A percentile compares a stretch with the other conserved stretches of the same genome.
phyloP scores from a whole-genome alignment of 192 early-diverging fungal genomes.

The Thoreauomyces humboldtii region DNA sequence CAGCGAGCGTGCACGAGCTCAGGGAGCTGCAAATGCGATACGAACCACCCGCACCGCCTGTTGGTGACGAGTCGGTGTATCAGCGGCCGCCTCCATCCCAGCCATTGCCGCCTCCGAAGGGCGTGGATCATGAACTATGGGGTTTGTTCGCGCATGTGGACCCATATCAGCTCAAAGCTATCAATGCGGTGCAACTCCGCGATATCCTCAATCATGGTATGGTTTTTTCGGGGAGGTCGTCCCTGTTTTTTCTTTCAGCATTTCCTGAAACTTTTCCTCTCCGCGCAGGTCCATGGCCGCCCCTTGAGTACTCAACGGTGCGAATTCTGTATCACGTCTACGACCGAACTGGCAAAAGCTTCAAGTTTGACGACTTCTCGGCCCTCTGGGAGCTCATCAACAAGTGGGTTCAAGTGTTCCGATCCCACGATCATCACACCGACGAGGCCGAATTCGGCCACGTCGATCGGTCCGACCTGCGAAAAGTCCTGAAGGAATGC shows the following conservation, averaged over 20 bases:
- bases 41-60: constrained; percentile 18
- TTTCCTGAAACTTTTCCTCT: no score
- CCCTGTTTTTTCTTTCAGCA: background rate
- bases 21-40: constrained; percentile 15
- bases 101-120: constrained; percentile 22
- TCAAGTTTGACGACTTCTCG: constrained; percentile 21
- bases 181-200: constrained; percentile 27
- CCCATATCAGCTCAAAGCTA: constrained; percentile 26
- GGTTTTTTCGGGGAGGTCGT: no score
- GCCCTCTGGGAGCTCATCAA: constrained; percentile 14
- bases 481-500: constrained; percentile 12
- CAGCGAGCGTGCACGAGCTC: background rate
- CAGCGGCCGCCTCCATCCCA: constrained; percentile 9
- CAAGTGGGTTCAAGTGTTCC: constrained; percentile 21
- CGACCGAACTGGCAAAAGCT: constrained; percentile 8
- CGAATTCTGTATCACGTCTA: constrained; percentile 12
- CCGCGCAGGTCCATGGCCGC: constrained; percentile 23
- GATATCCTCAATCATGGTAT: constrained; percentile 14
- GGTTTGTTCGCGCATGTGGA: constrained; percentile 9
- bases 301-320: constrained; percentile 17
- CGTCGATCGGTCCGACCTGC: constrained; percentile 11
- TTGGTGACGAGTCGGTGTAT: constrained; percentile 16
- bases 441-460: constrained; percentile 20
- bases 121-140: constrained; percentile 28
- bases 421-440: constrained; percentile 11